Evolutionary conservation across 2,329 filamentous ascomycete genomes (phyloP).

Genomic region (Diaporthe helianthi): DNA sequence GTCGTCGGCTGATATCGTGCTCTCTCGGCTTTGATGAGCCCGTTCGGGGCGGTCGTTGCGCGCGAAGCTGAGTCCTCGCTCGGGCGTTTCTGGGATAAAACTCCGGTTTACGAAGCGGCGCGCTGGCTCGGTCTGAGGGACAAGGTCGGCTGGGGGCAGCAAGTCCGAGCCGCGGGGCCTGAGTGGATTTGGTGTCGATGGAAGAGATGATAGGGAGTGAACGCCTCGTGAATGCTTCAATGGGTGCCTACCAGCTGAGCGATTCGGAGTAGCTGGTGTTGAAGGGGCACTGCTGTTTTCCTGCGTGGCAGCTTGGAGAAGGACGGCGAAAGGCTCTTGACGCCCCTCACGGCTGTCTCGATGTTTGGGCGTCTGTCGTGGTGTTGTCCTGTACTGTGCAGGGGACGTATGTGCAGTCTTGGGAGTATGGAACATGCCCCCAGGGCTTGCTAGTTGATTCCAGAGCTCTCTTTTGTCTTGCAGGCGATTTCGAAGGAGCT

Average conservation of each 20-base stretch:
- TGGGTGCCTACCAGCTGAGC: slow-evolving; percentile 53
- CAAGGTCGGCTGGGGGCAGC: slow-evolving; percentile 68
- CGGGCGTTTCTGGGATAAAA: slow-evolving; percentile 55
- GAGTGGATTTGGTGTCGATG: slow-evolving; percentile 71
- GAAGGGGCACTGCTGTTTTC: slow-evolving; percentile 78
- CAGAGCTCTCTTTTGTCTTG: slow-evolving; percentile 90
- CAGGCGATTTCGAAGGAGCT: slow-evolving; percentile 81
- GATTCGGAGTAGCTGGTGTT: slow-evolving; percentile 64
- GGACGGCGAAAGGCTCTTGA: slow-evolving; percentile 76
- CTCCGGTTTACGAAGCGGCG: slow-evolving; percentile 50
- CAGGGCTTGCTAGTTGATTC: slow-evolving; percentile 77
- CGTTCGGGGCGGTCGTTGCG: slow-evolving; percentile 44
- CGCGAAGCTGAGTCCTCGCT: slow-evolving; percentile 44
- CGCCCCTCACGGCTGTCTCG: slow-evolving; percentile 50
- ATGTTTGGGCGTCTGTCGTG: slow-evolving; percentile 58
- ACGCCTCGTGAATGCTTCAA: slow-evolving; percentile 75
- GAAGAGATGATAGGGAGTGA: slow-evolving; percentile 85
- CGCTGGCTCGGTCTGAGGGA: slow-evolving; percentile 65
- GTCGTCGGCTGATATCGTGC: slow-evolving; percentile 78
- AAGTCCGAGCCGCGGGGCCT: slow-evolving; percentile 59
- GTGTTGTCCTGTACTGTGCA: slow-evolving; percentile 54
- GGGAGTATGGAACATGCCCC: slow-evolving; percentile 71
- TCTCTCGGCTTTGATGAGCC: slow-evolving; percentile 77
- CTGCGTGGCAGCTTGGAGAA: slow-evolving; percentile 82
- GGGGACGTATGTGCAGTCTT: slow-evolving; percentile 54